Evolutionary conservation across 805 yeast species (phyloP).

Genomic region (Candida boidinii): DNA sequence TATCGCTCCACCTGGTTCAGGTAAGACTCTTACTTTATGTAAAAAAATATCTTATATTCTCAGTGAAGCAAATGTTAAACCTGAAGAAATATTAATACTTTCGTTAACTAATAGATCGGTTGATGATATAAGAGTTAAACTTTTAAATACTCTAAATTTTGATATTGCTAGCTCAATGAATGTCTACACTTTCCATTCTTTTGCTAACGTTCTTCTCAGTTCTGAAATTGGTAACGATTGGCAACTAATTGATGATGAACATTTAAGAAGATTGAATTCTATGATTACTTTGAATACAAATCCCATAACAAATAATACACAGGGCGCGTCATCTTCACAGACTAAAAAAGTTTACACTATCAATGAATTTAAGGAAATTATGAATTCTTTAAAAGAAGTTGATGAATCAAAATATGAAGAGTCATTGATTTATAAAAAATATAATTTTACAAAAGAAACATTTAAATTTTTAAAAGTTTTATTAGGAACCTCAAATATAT

Average conservation of each 20-base stretch:
- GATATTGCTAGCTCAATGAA: slow-evolving; percentile 26
- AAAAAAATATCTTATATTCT: slow-evolving; percentile 43
- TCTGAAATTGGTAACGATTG: slow-evolving; percentile 22
- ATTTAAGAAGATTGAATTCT: slow-evolving; percentile 12
- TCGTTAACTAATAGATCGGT: slow-evolving; percentile 69
- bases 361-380: slow-evolving; percentile 8
- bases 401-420: slow-evolving; percentile 6
- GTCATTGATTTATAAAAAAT: slow-evolving; percentile 3
- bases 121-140: slow-evolving; percentile 30
- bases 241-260: slow-evolving; percentile 42
- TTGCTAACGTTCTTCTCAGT: slow-evolving; percentile 42
- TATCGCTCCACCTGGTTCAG: slow-evolving; percentile 69
- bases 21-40: slow-evolving; percentile 56
- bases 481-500: slow-evolving; percentile 11
- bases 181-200: slow-evolving; percentile 56
- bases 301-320: background rate
- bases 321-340: slow-evolving; percentile 1
- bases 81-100: slow-evolving; percentile 50
- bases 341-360: slow-evolving; percentile 3
- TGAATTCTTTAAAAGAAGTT: slow-evolving; percentile 8
- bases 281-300: slow-evolving; percentile 1
- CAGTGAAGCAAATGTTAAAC: slow-evolving; percentile 26
- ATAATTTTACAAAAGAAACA: slow-evolving; percentile 5
- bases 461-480: slow-evolving; percentile 9
- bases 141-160: slow-evolving; percentile 23